phyloP scores from a whole-genome alignment of 2,329 filamentous ascomycete species.

The Pyricularia pennisetigena region DNA sequence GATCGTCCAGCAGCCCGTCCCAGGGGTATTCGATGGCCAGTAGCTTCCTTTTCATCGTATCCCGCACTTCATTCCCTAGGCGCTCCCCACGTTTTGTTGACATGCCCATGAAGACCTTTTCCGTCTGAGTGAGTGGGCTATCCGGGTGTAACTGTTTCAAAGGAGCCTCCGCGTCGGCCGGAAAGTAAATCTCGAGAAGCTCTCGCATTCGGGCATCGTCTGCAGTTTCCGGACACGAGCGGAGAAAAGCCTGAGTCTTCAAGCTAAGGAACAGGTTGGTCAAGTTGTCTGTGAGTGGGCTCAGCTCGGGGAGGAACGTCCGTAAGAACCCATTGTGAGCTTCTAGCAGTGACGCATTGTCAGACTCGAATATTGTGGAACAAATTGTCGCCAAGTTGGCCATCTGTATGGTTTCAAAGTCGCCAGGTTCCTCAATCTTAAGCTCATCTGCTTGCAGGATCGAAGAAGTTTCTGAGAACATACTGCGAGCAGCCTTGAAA shows the following conservation, averaged over 20 bases:
- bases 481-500: slow-evolving; percentile 20
- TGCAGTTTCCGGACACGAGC: slow-evolving; percentile 37
- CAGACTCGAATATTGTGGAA: slow-evolving; percentile 26
- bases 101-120: slow-evolving; percentile 15
- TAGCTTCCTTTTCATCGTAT: slow-evolving; percentile 12
- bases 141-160: slow-evolving; percentile 27
- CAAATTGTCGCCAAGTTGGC: slow-evolving; percentile 39
- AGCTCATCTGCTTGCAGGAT: slow-evolving; percentile 25
- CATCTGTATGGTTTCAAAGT: slow-evolving; percentile 31
- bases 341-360: slow-evolving; percentile 27
- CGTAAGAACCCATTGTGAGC: slow-evolving; percentile 35
- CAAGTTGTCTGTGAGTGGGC: slow-evolving; percentile 29
- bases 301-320: slow-evolving; percentile 27
- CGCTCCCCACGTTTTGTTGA: slow-evolving; percentile 44
- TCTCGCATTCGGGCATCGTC: slow-evolving; percentile 41
- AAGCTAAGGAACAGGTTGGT: slow-evolving; percentile 34
- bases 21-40: slow-evolving; percentile 28
- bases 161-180: slow-evolving; percentile 42
- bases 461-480: slow-evolving; percentile 21
- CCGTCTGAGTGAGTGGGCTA: slow-evolving; percentile 9
- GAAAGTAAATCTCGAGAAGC: slow-evolving; percentile 44
- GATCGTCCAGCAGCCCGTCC: slow-evolving; percentile 23
- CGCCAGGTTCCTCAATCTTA: slow-evolving; percentile 25
- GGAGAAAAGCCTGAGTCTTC: slow-evolving; percentile 41
- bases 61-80: slow-evolving; percentile 30